Evolutionary conservation across 2,329 filamentous ascomycete species (phyloP).

Genomic region (Macrophomina tecta): DNA sequence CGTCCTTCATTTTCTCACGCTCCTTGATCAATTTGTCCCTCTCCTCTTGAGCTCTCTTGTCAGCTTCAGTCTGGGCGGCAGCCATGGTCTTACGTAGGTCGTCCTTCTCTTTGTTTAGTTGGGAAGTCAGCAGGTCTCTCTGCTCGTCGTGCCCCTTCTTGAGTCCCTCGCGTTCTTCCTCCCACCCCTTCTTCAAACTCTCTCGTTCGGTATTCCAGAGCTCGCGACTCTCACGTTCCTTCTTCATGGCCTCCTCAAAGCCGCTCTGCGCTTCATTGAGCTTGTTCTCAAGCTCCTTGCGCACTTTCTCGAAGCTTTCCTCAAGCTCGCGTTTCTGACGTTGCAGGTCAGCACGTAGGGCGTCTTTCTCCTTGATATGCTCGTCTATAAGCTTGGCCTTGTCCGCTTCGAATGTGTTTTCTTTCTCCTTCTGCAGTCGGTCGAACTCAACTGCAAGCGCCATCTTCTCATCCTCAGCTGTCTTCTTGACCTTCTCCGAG

Average conservation of each 20-base stretch:
- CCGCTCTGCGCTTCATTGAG: conserved; percentile 47
- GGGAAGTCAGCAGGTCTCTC: conserved; percentile 50
- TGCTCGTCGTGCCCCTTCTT: conserved; percentile 60
- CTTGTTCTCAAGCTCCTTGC: conserved; percentile 52
- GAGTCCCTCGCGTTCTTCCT: conserved; percentile 57
- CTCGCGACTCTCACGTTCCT: conserved; percentile 53
- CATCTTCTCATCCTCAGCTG: conserved; percentile 47
- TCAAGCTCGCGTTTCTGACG: conserved; percentile 48
- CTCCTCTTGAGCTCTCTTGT: conserved; percentile 43
- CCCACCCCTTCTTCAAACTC: conserved; percentile 47
- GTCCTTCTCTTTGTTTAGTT: conserved; percentile 48
- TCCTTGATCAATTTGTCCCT: conserved; percentile 42
- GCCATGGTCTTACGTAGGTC: conserved; percentile 54
- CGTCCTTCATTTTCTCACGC: conserved; percentile 41
- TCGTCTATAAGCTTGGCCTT: conserved; percentile 51
- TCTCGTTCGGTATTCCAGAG: conserved; percentile 55
- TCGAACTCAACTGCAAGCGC: conserved; percentile 48
- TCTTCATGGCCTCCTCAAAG: conserved; percentile 53
- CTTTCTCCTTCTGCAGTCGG: conserved; percentile 35
- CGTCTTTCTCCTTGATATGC: conserved; percentile 43
- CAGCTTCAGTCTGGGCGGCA: conserved; percentile 45
- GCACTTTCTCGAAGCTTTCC: conserved; percentile 48
- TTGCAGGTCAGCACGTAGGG: conserved; percentile 41
- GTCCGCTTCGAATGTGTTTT: conserved; percentile 52
- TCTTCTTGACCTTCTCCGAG: conserved; percentile 43